Evolutionary conservation across 129 eudicot species (phyloP), one percentile per base, ranked within the genome.

Genomic region (Helichrysum umbraculigerum): DNA sequence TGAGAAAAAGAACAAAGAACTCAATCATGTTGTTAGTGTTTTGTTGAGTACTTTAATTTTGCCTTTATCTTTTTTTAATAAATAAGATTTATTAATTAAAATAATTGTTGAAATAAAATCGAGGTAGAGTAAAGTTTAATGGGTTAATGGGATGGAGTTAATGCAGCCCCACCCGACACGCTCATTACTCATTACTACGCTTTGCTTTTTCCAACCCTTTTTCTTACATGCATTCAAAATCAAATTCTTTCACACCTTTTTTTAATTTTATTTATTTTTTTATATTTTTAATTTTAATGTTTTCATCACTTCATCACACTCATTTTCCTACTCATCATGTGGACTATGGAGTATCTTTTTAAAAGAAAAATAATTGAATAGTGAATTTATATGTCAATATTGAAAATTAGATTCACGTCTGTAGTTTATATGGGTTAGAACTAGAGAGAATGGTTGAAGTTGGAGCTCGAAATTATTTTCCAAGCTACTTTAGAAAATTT

Each of bases 161-260:
- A 78, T 78, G 82, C 82, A 61, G 72, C 65, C 82, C 82, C 82
- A 78, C 82, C 82, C 71, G 82, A 78, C 82, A 78, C 82, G 82
- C 77, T 78, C 71, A 60, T 70, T 70, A 70, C 76, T 78, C 82
- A 77, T 77, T 69, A 77, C 75, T 68, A 19, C 57, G 35, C 81
- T 50, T 78, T 59, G 56, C 82, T 71, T 78, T 78, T 34, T 63
- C 71, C 82, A 62, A 78, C 72, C 41, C 44, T 47, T 78, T 61
- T 67, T 68, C 44, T 76, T 32, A 54, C 20, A 76, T 76, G 29
- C 47, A 71, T 78, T 78, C 82, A 78, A 78, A 60, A 42, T 44
- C 61, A 44, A 69, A 7, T 44, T 78, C 76, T 20, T 58, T 59
- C 28, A 16, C 61, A 22, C 68, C 25, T 72, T 19, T 9, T 19